Percentiles rank a stretch among this genome's conserved stretches.
phyloP scores from a whole-genome alignment of 2,329 filamentous ascomycete species.

The Curvularia spicifera region DNA sequence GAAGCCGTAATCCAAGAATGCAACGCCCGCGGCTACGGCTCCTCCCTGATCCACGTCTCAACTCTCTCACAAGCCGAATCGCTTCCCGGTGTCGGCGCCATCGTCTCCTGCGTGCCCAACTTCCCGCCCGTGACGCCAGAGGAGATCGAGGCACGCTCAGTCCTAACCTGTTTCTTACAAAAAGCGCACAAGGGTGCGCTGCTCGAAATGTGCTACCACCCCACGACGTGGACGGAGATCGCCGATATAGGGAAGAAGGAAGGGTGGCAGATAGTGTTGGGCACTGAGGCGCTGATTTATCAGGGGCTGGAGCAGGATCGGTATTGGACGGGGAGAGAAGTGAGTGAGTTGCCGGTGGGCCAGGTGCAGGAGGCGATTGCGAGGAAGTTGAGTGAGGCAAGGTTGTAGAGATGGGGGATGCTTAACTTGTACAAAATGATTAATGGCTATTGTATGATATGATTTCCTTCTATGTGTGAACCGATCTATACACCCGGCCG shows the following conservation, averaged over 20 bases:
- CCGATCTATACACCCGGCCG: constrained; percentile 62
- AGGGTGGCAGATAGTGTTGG: constrained; percentile 76
- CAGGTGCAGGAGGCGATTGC: constrained; percentile 64
- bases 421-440: neutral
- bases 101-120: constrained; percentile 78
- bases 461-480: neutral
- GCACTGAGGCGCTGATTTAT: constrained; percentile 78
- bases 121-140: constrained; percentile 69
- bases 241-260: constrained; percentile 64
- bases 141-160: constrained; percentile 66
- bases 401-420: constrained; percentile 19
- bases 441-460: neutral
- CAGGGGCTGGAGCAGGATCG: constrained; percentile 73
- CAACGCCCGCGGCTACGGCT: constrained; percentile 63
- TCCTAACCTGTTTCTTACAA: constrained; percentile 59
- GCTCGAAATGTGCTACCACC: constrained; percentile 86
- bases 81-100: constrained; percentile 67
- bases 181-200: constrained; percentile 69
- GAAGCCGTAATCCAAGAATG: constrained; percentile 71
- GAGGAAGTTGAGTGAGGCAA: constrained; percentile 37
- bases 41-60: constrained; percentile 66
- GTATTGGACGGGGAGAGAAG: constrained; percentile 68
- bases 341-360: constrained; percentile 65
- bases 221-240: constrained; percentile 68
- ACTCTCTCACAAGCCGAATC: constrained; percentile 65